Evolutionary conservation across 2,329 filamentous ascomycete genomes (phyloP).

Genomic region (Pseudonectria buxi): DNA sequence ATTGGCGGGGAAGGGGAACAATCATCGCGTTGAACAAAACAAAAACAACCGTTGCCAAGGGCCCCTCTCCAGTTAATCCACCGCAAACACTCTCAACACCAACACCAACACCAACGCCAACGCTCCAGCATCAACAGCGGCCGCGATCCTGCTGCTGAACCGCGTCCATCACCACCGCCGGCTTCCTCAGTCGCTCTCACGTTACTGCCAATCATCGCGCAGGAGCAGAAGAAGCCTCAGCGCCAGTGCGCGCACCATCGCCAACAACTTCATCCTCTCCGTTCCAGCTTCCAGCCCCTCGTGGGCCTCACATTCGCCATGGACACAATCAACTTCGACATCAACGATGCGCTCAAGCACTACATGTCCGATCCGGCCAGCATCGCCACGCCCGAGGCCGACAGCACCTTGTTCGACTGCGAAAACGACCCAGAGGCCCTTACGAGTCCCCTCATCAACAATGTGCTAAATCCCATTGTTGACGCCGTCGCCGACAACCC

Average conservation of each 20-base stretch:
- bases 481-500: slow-evolving; percentile 89
- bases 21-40: slow-evolving; percentile 14
- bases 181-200: too few relatives aligned
- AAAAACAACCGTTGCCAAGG: slow-evolving; percentile 23
- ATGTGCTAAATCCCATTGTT: slow-evolving; percentile 82
- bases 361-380: slow-evolving; percentile 89
- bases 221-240: background rate
- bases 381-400: slow-evolving; percentile 80
- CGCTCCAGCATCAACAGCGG: background rate
- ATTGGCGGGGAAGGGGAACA: slow-evolving; percentile 2
- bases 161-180: too few relatives aligned
- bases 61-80: slow-evolving; percentile 4
- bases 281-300: slow-evolving; percentile 9
- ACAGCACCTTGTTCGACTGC: slow-evolving; percentile 76
- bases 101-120: slow-evolving; percentile 11
- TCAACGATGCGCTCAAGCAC: slow-evolving; percentile 92
- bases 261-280: slow-evolving; percentile 6
- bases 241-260: slow-evolving; percentile 8
- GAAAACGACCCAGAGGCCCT: slow-evolving; percentile 85
- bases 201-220: too few relatives aligned
- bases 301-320: slow-evolving; percentile 34
- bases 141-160: too few relatives aligned
- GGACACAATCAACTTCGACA: slow-evolving; percentile 81
- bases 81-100: slow-evolving; percentile 4
- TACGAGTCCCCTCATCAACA: slow-evolving; percentile 72